Conservation (phyloP, 495 filamentous ascomycete species). For the Penicillium angulare region DNA sequence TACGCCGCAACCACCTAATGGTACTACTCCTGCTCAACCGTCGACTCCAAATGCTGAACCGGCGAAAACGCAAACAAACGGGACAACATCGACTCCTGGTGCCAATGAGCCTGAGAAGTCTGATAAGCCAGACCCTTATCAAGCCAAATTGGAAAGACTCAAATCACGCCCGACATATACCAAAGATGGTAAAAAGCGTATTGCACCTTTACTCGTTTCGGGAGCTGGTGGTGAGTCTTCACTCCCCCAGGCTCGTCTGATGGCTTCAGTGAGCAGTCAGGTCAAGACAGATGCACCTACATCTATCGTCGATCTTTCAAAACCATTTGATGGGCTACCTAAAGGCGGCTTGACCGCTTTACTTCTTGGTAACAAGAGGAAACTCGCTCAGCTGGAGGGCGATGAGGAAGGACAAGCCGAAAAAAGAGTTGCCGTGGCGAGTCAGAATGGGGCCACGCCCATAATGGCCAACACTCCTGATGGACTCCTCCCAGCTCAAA, state of each 20-base stretch:
- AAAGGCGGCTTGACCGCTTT: conserved; percentile 83
- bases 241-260: conserved; percentile 78
- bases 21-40: conserved; percentile 39
- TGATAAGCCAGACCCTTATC: conserved; percentile 60
- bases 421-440: conserved; percentile 57
- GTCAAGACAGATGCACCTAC: conserved; percentile 71
- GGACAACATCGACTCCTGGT: conserved; percentile 28
- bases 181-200: conserved; percentile 95
- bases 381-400: conserved; percentile 63
- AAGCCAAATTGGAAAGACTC: conserved; percentile 69
- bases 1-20: conserved; percentile 36
- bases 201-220: conserved; percentile 88
- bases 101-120: conserved; percentile 51
- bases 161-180: conserved; percentile 92
- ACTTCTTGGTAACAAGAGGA: conserved; percentile 90
- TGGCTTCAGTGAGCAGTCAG: conserved; percentile 63
- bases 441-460: conserved; percentile 64
- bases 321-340: conserved; percentile 90
- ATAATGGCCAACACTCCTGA: conserved; percentile 75
- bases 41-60: conserved; percentile 35
- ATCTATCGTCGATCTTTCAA: conserved; percentile 85
- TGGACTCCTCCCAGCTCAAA: conserved; percentile 66
- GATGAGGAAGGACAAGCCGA: conserved; percentile 65
- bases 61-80: conserved; percentile 41
- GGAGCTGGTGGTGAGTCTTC: conserved; percentile 79